Conservation (phyloP, 2,329 filamentous ascomycete species). For the Apiospora kogelbergensis region DNA sequence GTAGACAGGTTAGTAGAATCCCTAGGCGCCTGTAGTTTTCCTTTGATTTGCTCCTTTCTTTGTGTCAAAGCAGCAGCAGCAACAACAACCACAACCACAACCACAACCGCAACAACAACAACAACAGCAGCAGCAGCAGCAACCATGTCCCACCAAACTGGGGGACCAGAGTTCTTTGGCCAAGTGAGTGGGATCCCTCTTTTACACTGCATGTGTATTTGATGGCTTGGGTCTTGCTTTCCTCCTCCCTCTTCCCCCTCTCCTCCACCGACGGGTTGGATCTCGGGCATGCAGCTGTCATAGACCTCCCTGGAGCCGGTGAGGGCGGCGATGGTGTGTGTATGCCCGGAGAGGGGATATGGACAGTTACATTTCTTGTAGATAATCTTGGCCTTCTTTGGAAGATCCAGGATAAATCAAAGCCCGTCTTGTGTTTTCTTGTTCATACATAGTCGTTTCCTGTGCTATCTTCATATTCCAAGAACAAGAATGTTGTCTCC, state of each 20-base stretch:
- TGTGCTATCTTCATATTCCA: neutral
- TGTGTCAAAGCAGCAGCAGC: neutral
- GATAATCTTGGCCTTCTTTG: neutral
- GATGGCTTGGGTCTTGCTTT: no score
- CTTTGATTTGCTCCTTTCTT: no score
- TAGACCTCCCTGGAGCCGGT: neutral
- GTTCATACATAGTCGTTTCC: neutral
- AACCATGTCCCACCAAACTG: neutral
- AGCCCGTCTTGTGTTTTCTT: neutral
- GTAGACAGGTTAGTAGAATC: neutral
- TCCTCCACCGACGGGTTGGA: neutral
- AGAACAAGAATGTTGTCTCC: neutral
- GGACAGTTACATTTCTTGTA: neutral
- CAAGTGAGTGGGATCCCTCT: neutral
- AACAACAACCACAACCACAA: neutral
- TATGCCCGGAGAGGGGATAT: neutral
- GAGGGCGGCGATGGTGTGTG: neutral
- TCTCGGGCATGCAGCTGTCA: no score
- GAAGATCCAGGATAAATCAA: neutral
- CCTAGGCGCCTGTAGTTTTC: no score
- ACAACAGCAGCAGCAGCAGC: neutral
- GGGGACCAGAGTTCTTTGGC: conserved; percentile 2
- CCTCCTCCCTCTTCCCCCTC: neutral
- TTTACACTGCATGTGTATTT: neutral
- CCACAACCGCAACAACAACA: neutral